These are phyloP conservation scores for Claviceps cyperi DNA, from an alignment of 2,329 filamentous ascomycete species.

Conservation along the genomic window DNA sequence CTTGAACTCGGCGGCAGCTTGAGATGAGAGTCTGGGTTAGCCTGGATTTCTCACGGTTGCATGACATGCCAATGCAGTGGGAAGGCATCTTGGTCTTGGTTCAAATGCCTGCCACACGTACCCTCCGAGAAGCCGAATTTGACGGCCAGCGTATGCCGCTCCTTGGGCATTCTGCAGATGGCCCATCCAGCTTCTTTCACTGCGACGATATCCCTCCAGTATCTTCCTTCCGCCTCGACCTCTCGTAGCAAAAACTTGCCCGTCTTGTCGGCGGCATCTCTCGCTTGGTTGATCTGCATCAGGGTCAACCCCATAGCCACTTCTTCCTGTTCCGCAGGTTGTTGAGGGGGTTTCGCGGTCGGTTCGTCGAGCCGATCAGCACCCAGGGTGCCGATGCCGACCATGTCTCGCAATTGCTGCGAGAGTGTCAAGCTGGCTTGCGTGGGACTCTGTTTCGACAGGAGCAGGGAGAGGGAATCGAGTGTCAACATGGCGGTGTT, in stretches of 20 bases:
- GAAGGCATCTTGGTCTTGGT: background rate
- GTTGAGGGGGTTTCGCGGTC: conserved; percentile 34
- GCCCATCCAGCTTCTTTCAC: conserved; percentile 80
- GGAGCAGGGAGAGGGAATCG: conserved; percentile 69
- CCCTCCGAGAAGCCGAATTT: conserved; percentile 79
- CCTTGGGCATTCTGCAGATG: conserved; percentile 60
- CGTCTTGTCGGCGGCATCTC: conserved; percentile 58
- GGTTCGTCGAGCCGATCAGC: conserved; percentile 50
- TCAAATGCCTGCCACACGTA: conserved; percentile 14
- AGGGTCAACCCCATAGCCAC: conserved; percentile 60
- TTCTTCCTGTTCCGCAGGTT: conserved; percentile 41
- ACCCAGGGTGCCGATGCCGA: conserved; percentile 62
- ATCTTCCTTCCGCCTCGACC: conserved; percentile 65
- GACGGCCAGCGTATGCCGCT: conserved; percentile 64
- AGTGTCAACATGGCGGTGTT: conserved; percentile 55
- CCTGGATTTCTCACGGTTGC: too few species aligned
- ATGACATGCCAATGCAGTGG: background rate
- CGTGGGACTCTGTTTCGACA: conserved; percentile 67
- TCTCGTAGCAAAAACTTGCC: conserved; percentile 61
- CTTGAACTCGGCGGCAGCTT: conserved; percentile 42
- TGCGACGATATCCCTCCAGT: conserved; percentile 75
- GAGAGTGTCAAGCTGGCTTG: conserved; percentile 59
- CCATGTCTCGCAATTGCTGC: conserved; percentile 50
- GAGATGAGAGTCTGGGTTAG: background rate
- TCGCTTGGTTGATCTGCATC: conserved; percentile 59